phyloP scores from a whole-genome alignment of 2,329 filamentous ascomycete genomes.

The Xylaria sp. region DNA sequence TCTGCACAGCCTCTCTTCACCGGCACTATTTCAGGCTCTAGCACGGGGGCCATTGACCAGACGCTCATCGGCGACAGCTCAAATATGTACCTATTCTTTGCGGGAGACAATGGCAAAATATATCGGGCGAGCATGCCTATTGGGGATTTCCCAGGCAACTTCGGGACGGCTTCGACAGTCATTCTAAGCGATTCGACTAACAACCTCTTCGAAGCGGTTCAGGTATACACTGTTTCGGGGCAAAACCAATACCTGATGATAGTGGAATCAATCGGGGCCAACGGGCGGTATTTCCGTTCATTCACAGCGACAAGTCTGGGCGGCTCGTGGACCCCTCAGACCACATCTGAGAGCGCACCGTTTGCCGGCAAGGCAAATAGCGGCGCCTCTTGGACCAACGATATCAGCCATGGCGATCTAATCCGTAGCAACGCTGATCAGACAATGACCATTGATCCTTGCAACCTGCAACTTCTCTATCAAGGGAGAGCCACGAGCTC shows the following conservation, averaged over 20 bases:
- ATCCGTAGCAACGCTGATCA: conserved; percentile 67
- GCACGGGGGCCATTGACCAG: conserved; percentile 70
- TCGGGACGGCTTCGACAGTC: conserved; percentile 62
- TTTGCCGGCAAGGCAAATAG: conserved; percentile 76
- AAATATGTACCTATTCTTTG: conserved; percentile 76
- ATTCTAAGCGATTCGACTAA: conserved; percentile 64
- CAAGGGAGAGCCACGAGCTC: conserved; percentile 64
- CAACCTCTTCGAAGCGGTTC: conserved; percentile 73
- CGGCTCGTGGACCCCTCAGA: conserved; percentile 69
- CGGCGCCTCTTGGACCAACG: conserved; percentile 72
- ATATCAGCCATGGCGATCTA: conserved; percentile 74
- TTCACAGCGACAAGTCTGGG: conserved; percentile 69
- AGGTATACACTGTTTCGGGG: conserved; percentile 71
- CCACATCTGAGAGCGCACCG: conserved; percentile 64
- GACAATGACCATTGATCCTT: conserved; percentile 71
- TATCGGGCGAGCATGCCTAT: conserved; percentile 73
- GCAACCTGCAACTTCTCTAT: conserved; percentile 73
- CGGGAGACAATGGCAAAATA: conserved; percentile 74
- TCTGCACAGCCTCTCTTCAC: conserved; percentile 65
- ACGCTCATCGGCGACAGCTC: conserved; percentile 69
- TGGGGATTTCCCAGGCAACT: conserved; percentile 69
- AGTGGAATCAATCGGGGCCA: conserved; percentile 69
- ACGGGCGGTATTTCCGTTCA: conserved; percentile 73
- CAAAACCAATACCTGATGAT: conserved; percentile 72
- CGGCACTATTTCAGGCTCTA: conserved; percentile 62